Evolutionary conservation across 345 rosid genomes (phyloP), one percentile per base, ranked within the genome.

Genomic region (Physaria fendleri): DNA sequence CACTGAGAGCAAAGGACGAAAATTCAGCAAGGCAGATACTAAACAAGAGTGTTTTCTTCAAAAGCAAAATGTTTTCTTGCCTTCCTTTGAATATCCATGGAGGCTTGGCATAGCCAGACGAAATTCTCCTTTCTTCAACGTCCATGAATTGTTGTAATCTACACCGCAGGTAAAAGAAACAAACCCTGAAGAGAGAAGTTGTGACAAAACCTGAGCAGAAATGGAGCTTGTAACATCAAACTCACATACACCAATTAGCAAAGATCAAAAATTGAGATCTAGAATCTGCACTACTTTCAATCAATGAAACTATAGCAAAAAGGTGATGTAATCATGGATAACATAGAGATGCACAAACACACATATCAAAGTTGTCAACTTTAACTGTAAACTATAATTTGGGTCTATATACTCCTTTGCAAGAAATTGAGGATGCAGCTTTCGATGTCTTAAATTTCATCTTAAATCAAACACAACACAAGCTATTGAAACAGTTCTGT

Each of bases 1-100:
- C 99, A 62, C 99, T 93, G 88, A 43, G 58, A 75, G 55, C 47
- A 40, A 50, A 17, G 10, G 65, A 10, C 5, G 13, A 52, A 64
- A 8, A 37, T 28, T 39, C 7, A 41, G 18, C 17, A 55, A 52
- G 43, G 8, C 13, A 64, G 20, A 22, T 22, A 22, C 4, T 12
- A 15, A 14, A 0, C 11, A 15, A 23, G 8, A 29, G n/a, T n/a
- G n/a, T 16, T 13, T 32, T 44, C 18, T 24, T 43, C 34, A 53
- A 52, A 60, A 53, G 37, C 23, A 33, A 5, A 33, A 5, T 4
- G 3, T 25, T 37, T 4, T 60, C 89, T 74, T 78, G 71, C 97
- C 97, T 86, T 83, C 99, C 99, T 71, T 70, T 80, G 68, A 93
- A 93, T 75, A 74, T 76, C 97, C 99, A 93, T 34, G 99, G 97